Evolutionary conservation across 2,329 filamentous ascomycete species (phyloP).

Genomic region (Aspergillus tamarii): DNA sequence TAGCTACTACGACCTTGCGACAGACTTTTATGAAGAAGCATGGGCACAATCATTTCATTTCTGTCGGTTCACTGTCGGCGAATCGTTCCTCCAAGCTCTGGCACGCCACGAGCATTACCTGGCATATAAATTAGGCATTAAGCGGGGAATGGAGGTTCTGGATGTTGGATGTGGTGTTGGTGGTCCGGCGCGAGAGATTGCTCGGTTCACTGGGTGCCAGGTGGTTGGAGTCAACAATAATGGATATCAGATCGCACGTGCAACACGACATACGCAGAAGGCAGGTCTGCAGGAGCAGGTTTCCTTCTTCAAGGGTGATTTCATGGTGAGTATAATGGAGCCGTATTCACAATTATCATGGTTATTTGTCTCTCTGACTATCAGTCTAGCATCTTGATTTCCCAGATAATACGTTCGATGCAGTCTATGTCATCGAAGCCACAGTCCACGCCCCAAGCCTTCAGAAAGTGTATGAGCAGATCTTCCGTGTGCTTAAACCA

Average conservation of each 20-base stretch:
- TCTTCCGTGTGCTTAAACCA: constrained; percentile 93
- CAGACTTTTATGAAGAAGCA: constrained; percentile 92
- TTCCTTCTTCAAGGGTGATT: constrained; percentile 88
- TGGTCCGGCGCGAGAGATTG: constrained; percentile 90
- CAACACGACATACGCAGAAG: constrained; percentile 76
- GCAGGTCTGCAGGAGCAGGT: constrained; percentile 79
- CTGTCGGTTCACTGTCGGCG: constrained; percentile 83
- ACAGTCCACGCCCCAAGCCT: constrained; percentile 90
- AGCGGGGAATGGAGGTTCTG: constrained; percentile 82
- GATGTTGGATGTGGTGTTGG: constrained; percentile 97
- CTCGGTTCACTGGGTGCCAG: constrained; percentile 87
- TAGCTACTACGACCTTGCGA: constrained; percentile 88
- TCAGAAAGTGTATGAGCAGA: constrained; percentile 88
- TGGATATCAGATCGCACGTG: constrained; percentile 95
- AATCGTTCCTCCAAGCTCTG: constrained; percentile 86
- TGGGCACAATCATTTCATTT: constrained; percentile 97
- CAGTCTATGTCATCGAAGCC: constrained; percentile 94
- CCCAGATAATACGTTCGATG: constrained; percentile 85
- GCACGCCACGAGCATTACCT: constrained; percentile 97
- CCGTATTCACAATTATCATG: not conserved
- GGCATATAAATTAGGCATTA: constrained; percentile 80
- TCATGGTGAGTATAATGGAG: constrained; percentile 62
- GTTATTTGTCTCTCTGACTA: not conserved
- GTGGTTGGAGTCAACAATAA: constrained; percentile 96
- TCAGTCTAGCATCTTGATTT: constrained; percentile 77